Evolutionary conservation across 768 basidiomycete species (phyloP), one percentile per base, ranked within the genome.

Genomic region (Panellus pusillus): DNA sequence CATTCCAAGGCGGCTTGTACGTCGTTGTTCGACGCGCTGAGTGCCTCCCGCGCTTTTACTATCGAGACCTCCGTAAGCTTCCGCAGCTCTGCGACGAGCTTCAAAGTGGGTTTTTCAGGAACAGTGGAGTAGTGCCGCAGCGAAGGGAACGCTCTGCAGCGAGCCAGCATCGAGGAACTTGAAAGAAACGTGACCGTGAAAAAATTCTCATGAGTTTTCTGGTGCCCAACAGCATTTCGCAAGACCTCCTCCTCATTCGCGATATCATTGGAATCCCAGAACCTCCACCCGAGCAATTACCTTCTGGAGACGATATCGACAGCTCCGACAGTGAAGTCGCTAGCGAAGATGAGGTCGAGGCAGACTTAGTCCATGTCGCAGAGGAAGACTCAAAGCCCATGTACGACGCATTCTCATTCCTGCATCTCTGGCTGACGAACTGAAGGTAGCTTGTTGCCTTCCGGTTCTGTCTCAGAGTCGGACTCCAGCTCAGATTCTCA

Each of bases 31-130:
- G 83, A 79, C 24, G 85, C 83, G 47, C 70, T 67, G 47, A 98
- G 87, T 2, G 96, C 95, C 68, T 95, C 90, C 35, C 88, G 83
- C 28, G 95, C 96, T 73, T 93, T 93, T 41, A 80, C 76, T 60
- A 98, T 84, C 8, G 94, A 91, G 44, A 93, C 89, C 44, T 86
- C 83, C 41, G 80, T 88, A 62, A 79, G 77, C 69, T 89, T 91
- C 59, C 96, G 84, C 38, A 98, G 81, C 68, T 93, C 84, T 1
- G 90, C 89, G 59, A 98, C 86, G 50, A 95, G 84, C 50, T 86
- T 83, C 29, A 92, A 67, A 12, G 89, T 79, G 0, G 86, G 76
- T 65, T 87, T 91, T 49, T 71, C 61, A 4, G 71, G 58, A 18
- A 65, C 38, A 19, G 68, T 51, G 5, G 87, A 85, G 68, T 87